Evolutionary conservation across 768 basidiomycete species (phyloP), one percentile per base, ranked within the genome.

Genomic region (Boletus rex-veris): DNA sequence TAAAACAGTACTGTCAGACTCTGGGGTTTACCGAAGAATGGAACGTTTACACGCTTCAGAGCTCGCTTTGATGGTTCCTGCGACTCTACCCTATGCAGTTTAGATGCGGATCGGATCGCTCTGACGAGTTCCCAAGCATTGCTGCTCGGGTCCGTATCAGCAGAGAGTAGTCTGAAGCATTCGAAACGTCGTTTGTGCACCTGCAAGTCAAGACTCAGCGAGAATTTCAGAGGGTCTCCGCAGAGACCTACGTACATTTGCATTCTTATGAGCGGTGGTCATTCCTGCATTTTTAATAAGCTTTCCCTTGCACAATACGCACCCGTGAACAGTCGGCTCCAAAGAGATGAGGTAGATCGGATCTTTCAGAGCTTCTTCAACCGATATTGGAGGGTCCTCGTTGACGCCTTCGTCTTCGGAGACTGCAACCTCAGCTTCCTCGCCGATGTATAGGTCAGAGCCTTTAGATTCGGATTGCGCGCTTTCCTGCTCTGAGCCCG

Each of bases 271-370:
- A 14, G 78, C 68, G 52, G 75, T 70, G 35, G 79, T 72, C 81
- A 86, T 83, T 46, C 73, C 74, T 9, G 58, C 48, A 44, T 79
- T 78, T 64, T 89, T 89, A 38, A 92, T 75, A n/a, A 77, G 64
- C 64, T 88, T 92, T 37, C 82, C 83, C 11, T 85, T 88, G 67
- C 90, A 92, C 6, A 86, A 64, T 8, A 84, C 75, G 65, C 90
- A 91, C 9, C 75, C 78, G 57, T 79, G 78, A 35, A 80, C 64
- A 21, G 79, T 79, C 4, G 84, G 79, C 21, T 84, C 74, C 11
- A 80, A 57, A 5, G 82, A 79, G 33, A 84, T 71, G 58, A 80
- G 64, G 66, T 84, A 88, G 33, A 92, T 60, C 1, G 90, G 84
- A 50, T 88, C 79, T 24, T 71, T 69, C 44, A 89, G 76, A 11